Base-by-base conservation (phyloP, 78 protist genomes). In the Polysphondylium violaceum region DNA sequence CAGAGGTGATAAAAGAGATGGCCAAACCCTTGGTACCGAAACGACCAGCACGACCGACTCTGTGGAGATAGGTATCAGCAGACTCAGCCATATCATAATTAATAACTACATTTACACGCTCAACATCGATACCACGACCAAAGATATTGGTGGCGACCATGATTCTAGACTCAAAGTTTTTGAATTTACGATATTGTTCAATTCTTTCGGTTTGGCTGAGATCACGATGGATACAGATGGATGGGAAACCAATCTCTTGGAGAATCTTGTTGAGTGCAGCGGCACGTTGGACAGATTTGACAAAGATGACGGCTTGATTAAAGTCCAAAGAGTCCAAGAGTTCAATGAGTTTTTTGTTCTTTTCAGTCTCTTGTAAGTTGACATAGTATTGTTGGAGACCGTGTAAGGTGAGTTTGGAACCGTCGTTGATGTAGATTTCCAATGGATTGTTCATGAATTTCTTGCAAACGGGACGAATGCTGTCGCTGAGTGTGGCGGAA, bases 1-100 rank as follows among this genome's bases (percentile, higher is more conserved):
- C 51, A 6, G 97, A 6, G 2, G 99, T 56, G 38, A 97, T 79
- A 61, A 99, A 99, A 23, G 99, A 97, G 77, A 99, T 96, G 44
- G 99, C 99, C 2, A 99, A 94, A 44, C 99, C 99, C 79, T 98
- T 98, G 83, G 99, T 99, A 59, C 99, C 99, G 43, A 99, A 99
- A 21, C 99, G 96, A 23, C 99, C 99, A 16, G 99, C 98, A 53
- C 99, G 96, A 31, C 99, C 99, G 6, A 99, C 99, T 64, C 99
- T 77, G 93, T 99, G 99, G 35, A 98, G 95, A 86, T 99, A 99
- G 8, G 97, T 61, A 87, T 99, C 99, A 23, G 97, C 29, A 65
- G 64, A 23, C 14, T 71, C 94, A 29, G 99, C 99, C 99, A 99
- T 98, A 96, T 99, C 99, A 73, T 95, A 99, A 95, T 99, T 99